These are phyloP conservation scores for Ettlia oleoabundans DNA, from an alignment of 139 green algal species.

Conservation along the genomic window DNA sequence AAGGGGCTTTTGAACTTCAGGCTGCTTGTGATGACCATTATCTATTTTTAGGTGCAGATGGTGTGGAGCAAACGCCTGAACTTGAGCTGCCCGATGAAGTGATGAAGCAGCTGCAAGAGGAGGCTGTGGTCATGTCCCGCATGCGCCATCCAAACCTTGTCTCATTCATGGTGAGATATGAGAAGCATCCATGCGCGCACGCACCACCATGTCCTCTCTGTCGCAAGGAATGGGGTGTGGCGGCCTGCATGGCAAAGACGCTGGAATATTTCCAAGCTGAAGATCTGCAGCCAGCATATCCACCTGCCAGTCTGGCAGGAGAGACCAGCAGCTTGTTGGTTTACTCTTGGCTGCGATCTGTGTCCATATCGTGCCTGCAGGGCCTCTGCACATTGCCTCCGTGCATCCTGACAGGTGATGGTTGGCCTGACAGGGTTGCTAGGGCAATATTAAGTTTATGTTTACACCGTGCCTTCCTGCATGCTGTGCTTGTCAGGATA, in stretches of 20 bases:
- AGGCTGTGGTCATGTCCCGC: constrained; percentile 54
- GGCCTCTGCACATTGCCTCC: constrained; percentile 57
- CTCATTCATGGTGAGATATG: constrained; percentile 43
- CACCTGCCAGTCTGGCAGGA: not conserved
- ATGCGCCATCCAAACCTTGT: constrained; percentile 63
- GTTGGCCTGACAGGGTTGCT: not conserved
- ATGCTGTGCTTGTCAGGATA: not conserved
- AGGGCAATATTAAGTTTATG: too few relatives aligned
- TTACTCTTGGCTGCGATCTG: too few relatives aligned
- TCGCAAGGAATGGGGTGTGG: too few relatives aligned
- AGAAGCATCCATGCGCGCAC: too few relatives aligned
- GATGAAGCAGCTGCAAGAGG: constrained; percentile 14
- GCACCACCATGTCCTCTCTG: too few relatives aligned
- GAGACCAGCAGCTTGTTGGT: not conserved
- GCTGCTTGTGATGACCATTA: too few relatives aligned
- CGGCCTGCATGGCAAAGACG: too few relatives aligned
- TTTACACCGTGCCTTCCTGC: not conserved
- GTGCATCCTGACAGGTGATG: constrained; percentile 33
- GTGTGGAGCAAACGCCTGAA: not conserved
- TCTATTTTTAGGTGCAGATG: too few relatives aligned
- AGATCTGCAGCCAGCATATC: too few relatives aligned
- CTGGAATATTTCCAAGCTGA: too few relatives aligned
- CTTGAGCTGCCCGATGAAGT: not conserved
- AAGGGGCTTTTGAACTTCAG: too few relatives aligned
- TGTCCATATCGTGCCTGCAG: too few relatives aligned